These are phyloP conservation scores for Colletotrichum viniferum DNA, from an alignment of 2,329 filamentous ascomycete species.

Conservation along the genomic window DNA sequence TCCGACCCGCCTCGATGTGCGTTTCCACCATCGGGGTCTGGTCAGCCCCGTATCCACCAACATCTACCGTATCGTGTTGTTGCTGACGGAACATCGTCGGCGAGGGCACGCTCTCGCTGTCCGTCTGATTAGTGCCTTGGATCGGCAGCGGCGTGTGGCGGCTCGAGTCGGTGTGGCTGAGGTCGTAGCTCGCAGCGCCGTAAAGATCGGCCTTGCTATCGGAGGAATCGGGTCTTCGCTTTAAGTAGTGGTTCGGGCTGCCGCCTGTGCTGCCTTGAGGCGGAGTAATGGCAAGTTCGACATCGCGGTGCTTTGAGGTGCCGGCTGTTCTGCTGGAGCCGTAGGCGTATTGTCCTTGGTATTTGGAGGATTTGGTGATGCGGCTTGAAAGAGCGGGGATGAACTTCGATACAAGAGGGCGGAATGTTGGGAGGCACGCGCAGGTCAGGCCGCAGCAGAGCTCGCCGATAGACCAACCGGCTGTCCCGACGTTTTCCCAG, in stretches of 20 bases:
- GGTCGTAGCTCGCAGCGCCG: not conserved
- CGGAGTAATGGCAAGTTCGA: not conserved
- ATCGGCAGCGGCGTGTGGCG: not conserved
- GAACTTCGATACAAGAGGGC: conserved; percentile 22
- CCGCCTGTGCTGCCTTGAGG: not conserved
- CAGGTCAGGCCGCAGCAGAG: conserved; percentile 25
- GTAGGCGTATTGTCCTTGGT: not conserved
- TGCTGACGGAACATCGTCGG: not conserved
- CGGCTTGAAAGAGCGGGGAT: not conserved
- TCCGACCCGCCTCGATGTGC: not conserved
- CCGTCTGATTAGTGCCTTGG: not conserved
- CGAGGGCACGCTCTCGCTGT: not conserved
- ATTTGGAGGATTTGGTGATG: not conserved
- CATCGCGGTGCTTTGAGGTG: not conserved
- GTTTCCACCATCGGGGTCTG: not conserved
- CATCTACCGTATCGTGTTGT: not conserved
- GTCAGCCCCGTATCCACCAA: not conserved
- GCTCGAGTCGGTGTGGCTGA: not conserved
- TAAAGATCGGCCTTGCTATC: conserved; percentile 13
- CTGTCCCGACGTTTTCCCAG: conserved; percentile 27
- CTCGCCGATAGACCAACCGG: conserved; percentile 28
- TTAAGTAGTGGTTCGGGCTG: not conserved
- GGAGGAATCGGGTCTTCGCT: not conserved
- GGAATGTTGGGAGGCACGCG: conserved; percentile 28
- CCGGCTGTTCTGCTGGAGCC: not conserved